Conservation (phyloP, 257 asterid genomes). For the Solanum ossicruentum region DNA sequence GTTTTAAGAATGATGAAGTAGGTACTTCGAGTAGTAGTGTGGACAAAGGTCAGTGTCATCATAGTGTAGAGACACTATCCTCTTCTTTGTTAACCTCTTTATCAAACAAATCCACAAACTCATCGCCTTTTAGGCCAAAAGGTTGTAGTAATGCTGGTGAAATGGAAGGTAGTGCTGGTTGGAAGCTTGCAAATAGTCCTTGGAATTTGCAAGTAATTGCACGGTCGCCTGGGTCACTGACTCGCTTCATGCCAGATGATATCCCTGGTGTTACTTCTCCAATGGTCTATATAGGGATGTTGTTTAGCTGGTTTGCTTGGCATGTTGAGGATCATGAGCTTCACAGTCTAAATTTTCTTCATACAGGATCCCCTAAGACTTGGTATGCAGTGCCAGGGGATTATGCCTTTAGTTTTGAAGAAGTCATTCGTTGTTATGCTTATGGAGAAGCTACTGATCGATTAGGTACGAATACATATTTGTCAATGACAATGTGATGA, state of each 20-base stretch:
- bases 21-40: conserved; percentile 14
- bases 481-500: neutral
- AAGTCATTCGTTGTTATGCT: conserved; percentile 61
- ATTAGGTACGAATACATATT: conserved; percentile 39
- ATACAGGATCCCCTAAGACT: conserved; percentile 88
- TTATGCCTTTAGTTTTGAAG: conserved; percentile 76
- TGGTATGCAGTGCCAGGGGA: conserved; percentile 98
- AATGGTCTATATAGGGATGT: conserved; percentile 93
- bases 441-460: conserved; percentile 63
- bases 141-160: conserved; percentile 28
- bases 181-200: conserved; percentile 93
- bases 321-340: conserved; percentile 99
- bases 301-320: conserved; percentile 99
- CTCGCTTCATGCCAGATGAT: conserved; percentile 98
- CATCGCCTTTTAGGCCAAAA: conserved; percentile 18
- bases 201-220: conserved; percentile 98
- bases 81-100: conserved; percentile 19
- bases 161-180: conserved; percentile 80
- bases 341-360: conserved; percentile 94
- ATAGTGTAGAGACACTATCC: conserved; percentile 20
- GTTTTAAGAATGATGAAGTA: conserved; percentile 29
- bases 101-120: conserved; percentile 10
- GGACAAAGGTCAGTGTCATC: conserved; percentile 22
- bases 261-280: conserved; percentile 99
- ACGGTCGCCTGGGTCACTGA: conserved; percentile 85